These are phyloP conservation scores for Sphagnum tenellum DNA, from an alignment of 225 moss, liverwort and hornwort species.

Conservation along the genomic window DNA sequence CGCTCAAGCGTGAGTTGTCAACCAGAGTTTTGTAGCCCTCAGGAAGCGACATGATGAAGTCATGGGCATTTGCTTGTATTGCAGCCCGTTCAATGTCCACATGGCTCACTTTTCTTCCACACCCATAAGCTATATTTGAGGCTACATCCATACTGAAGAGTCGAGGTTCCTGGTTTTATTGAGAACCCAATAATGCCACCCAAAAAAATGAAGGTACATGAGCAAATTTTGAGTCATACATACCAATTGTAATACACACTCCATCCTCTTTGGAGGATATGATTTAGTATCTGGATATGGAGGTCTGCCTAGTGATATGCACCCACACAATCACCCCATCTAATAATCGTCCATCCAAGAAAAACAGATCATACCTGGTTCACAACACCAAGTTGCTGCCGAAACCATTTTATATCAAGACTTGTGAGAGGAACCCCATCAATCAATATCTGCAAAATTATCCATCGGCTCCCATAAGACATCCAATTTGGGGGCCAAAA, in stretches of 20 bases:
- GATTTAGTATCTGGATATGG: no score
- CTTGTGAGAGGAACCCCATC: slow-evolving; percentile 86
- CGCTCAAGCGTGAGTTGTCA: slow-evolving; percentile 90
- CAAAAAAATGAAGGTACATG: background rate
- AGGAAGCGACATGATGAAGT: slow-evolving; percentile 79
- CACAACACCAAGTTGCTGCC: slow-evolving; percentile 94
- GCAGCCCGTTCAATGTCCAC: slow-evolving; percentile 73
- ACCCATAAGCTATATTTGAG: slow-evolving; percentile 89
- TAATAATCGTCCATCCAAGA: no score
- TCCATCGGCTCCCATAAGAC: no score
- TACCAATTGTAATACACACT: no score
- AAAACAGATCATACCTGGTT: slow-evolving; percentile 49
- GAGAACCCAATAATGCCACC: background rate
- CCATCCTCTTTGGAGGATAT: no score
- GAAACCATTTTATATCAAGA: slow-evolving; percentile 87
- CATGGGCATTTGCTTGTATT: slow-evolving; percentile 92
- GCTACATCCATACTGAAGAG: slow-evolving; percentile 98
- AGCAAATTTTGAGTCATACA: no score
- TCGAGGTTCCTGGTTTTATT: slow-evolving; percentile 74
- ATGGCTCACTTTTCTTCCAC: slow-evolving; percentile 29
- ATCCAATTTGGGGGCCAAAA: no score
- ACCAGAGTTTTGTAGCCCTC: slow-evolving; percentile 84
- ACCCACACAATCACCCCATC: no score
- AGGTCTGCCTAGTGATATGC: no score
- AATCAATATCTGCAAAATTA: slow-evolving; percentile 59